A percentile compares a stretch with the other conserved stretches of the same genome.
phyloP scores from a whole-genome alignment of 352 stramenopile species.

The Pythium dissimile region DNA sequence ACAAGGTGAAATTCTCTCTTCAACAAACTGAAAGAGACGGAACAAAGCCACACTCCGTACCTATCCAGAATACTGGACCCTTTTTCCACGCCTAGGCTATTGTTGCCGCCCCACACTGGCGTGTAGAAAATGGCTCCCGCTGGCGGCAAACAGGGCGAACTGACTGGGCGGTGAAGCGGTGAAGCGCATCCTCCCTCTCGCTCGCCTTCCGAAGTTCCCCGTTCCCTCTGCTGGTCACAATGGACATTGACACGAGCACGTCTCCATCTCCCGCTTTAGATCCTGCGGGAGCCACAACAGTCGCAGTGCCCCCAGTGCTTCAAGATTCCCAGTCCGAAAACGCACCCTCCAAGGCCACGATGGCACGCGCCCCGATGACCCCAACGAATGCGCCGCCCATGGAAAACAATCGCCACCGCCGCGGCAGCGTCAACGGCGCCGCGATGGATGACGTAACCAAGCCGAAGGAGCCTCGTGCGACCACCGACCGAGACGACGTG shows the following conservation, averaged over 20 bases:
- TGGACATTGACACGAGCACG: constrained; percentile 9
- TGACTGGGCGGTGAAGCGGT: constrained; percentile 11
- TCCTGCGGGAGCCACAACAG: constrained; percentile 2
- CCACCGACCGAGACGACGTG: constrained; percentile 6
- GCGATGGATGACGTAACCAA: not conserved
- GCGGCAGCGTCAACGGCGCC: not conserved
- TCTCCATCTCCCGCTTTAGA: not conserved
- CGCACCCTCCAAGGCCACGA: not conserved
- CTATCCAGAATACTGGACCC: constrained; percentile 17
- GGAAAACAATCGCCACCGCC: not conserved
- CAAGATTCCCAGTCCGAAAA: not conserved
- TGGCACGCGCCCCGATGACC: constrained; percentile 12
- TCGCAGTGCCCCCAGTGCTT: constrained; percentile 1
- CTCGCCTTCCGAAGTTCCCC: constrained; percentile 1
- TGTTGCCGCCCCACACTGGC: not conserved
- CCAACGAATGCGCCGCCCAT: constrained; percentile 10
- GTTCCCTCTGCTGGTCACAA: no score
- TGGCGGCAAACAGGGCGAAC: constrained; percentile 18
- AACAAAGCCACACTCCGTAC: constrained; percentile 8
- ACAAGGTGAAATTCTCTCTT: not conserved
- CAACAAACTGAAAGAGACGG: constrained; percentile 1
- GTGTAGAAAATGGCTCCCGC: constrained; percentile 8
- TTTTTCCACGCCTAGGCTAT: not conserved
- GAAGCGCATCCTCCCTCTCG: constrained; percentile 11
- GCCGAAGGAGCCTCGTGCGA: not conserved